Evolutionary conservation across 2,329 filamentous ascomycete genomes (phyloP).

Genomic region (Venturia aucupariae): DNA sequence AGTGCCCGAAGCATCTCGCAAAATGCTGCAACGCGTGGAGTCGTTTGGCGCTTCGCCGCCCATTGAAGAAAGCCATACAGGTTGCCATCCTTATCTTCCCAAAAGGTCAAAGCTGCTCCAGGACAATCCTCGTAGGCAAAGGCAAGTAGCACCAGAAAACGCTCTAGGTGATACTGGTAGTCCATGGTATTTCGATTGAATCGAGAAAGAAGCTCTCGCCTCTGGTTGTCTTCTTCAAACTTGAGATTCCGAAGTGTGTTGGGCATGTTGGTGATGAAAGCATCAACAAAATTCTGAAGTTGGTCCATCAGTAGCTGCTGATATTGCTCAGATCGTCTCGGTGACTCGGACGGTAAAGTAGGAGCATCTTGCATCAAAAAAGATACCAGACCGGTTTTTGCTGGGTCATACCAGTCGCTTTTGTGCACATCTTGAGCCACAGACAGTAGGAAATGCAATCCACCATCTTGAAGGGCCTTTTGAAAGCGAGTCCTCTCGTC

Average conservation of each 20-base stretch:
- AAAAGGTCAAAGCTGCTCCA: slow-evolving; percentile 80
- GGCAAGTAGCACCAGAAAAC: slow-evolving; percentile 85
- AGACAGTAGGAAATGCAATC: slow-evolving; percentile 83
- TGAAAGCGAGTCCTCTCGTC: slow-evolving; percentile 50
- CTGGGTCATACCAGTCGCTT: slow-evolving; percentile 79
- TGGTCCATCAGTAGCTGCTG: slow-evolving; percentile 66
- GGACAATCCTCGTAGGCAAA: slow-evolving; percentile 81
- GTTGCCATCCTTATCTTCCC: slow-evolving; percentile 86
- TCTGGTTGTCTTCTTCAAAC: slow-evolving; percentile 81
- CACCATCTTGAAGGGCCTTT: slow-evolving; percentile 74
- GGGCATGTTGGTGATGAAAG: slow-evolving; percentile 90
- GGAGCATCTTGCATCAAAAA: slow-evolving; percentile 76
- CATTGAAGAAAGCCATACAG: slow-evolving; percentile 91
- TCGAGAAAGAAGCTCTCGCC: slow-evolving; percentile 39
- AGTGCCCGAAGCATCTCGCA: slow-evolving; percentile 93
- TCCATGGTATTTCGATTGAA: slow-evolving; percentile 28
- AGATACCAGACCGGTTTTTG: slow-evolving; percentile 69
- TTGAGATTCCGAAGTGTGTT: slow-evolving; percentile 81
- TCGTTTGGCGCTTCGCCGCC: slow-evolving; percentile 91
- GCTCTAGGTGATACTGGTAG: slow-evolving; percentile 57
- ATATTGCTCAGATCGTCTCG: slow-evolving; percentile 63
- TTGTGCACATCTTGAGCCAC: slow-evolving; percentile 73
- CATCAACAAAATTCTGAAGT: slow-evolving; percentile 79
- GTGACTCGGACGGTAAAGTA: slow-evolving; percentile 55
- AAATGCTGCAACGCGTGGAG: slow-evolving; percentile 90